Evolutionary conservation across 2,329 filamentous ascomycete species (phyloP).

Genomic region (Phaeosphaeriaceae sp.): DNA sequence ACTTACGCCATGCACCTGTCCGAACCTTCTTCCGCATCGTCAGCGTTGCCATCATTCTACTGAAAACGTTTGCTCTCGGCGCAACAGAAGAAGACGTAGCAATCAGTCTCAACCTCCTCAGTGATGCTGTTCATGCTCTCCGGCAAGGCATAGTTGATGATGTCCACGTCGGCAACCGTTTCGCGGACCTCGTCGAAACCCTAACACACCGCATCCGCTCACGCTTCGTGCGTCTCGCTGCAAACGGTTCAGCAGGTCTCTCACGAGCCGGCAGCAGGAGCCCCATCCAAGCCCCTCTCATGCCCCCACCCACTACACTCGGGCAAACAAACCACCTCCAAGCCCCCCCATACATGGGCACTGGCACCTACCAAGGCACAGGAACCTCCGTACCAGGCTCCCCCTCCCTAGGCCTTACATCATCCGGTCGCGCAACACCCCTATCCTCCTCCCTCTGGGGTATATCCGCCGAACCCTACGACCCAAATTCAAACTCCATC

Average conservation of each 20-base stretch:
- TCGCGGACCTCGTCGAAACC: constrained; percentile 81
- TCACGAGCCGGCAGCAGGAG: constrained; percentile 41
- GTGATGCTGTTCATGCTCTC: constrained; percentile 74
- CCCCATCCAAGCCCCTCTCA: constrained; percentile 39
- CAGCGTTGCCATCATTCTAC: constrained; percentile 81
- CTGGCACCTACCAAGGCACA: constrained; percentile 21
- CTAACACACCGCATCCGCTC: constrained; percentile 75
- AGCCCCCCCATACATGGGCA: constrained; percentile 20
- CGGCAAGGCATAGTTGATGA: constrained; percentile 83
- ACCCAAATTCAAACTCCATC: constrained; percentile 51
- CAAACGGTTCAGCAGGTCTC: constrained; percentile 53
- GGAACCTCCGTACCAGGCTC: constrained; percentile 33
- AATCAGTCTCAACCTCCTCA: constrained; percentile 76
- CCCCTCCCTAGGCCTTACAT: constrained; percentile 33
- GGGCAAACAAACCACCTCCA: constrained; percentile 21
- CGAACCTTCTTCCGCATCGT: constrained; percentile 88
- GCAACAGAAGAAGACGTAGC: constrained; percentile 80
- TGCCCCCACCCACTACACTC: constrained; percentile 38
- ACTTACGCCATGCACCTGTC: constrained; percentile 82
- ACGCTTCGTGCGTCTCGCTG: constrained; percentile 68
- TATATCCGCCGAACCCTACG: constrained; percentile 54
- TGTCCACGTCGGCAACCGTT: constrained; percentile 82
- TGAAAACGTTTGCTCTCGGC: constrained; percentile 83
- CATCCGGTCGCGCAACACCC: constrained; percentile 43
- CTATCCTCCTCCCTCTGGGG: constrained; percentile 49